Evolutionary conservation across 129 eudicot genomes (phyloP), one percentile per base, ranked within the genome.

Genomic region (Helianthus annuus): DNA sequence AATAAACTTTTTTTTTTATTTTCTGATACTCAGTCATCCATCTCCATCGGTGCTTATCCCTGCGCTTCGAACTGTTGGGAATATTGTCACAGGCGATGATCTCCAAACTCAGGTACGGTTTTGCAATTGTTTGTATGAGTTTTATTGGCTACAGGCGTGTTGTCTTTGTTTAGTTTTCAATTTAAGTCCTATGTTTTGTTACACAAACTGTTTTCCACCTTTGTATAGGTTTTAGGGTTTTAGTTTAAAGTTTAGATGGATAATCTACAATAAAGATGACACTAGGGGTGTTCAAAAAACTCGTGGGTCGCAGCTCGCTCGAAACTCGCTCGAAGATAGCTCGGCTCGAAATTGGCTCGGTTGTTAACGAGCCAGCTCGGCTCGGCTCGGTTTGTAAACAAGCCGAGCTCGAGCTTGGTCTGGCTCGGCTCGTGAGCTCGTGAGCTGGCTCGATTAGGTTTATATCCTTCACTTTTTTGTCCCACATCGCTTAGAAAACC

Each of bases 71-170:
- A 83, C 97, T 19, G 97, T 87, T 70, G 97, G 97, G 36, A 90
- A 90, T 63, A 87, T 90, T 79, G 97, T 85, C 16, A 85, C 97
- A n/a, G 97, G 97, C 54, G 95, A 87, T 85, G 94, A 90, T 81
- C 38, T 55, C 71, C 97, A 90, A 70, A 91, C 96, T 79, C 97
- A 91, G 95, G 97, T 90, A 83, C 22, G 24, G 15, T 19, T 64
- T 15, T 52, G 64, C 24, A 34, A 36, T 38, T 54, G 34, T 51
- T 52, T 22, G 13, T 22, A 56, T 56, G 62, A 56, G 42, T 59
- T 11, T 57, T 24, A 6, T 24, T 24, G 64, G 64, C 64, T 57
- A 57, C 39, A 24, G 24, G 38, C 7, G 5, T 6, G 16, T 51
- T 14, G 56, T 15, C 3, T 27, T 27, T 11, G 16, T 57, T 39